A percentile compares a stretch with the other conserved stretches of the same genome.
phyloP scores from a whole-genome alignment of 2,329 filamentous ascomycete species.

The Exophiala sp. region DNA sequence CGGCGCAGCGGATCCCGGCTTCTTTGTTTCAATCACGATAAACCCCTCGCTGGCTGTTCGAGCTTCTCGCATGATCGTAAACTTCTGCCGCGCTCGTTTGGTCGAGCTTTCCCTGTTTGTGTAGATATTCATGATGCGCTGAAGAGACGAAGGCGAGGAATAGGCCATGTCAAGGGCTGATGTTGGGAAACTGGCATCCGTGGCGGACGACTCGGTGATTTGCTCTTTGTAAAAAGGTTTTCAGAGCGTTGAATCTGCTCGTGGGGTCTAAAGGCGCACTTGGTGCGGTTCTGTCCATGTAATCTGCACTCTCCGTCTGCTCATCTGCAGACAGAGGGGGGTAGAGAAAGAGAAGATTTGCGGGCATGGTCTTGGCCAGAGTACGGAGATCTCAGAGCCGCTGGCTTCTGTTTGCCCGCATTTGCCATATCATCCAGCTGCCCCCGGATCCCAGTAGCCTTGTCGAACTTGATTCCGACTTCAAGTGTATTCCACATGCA shows the following conservation, averaged over 20 bases:
- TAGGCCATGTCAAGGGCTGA: conserved; percentile 45
- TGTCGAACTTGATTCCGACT: conserved; percentile 83
- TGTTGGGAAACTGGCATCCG: conserved; percentile 43
- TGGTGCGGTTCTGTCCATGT: conserved; percentile 35
- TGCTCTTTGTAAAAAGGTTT: conserved; percentile 71
- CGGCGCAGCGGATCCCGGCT: neutral
- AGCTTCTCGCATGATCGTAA: conserved; percentile 75
- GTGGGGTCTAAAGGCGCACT: conserved; percentile 52
- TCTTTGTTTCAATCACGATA: conserved; percentile 49
- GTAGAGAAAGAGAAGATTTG: conserved; percentile 20
- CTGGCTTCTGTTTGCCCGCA: conserved; percentile 29
- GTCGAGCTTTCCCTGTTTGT: conserved; percentile 51
- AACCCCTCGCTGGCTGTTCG: conserved; percentile 60
- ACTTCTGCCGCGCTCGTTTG: conserved; percentile 61
- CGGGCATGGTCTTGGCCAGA: conserved; percentile 10
- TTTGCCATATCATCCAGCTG: conserved; percentile 68
- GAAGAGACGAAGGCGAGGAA: conserved; percentile 71
- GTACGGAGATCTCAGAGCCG: conserved; percentile 20
- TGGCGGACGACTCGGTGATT: conserved; percentile 56
- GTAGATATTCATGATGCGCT: conserved; percentile 88
- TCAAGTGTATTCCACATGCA: conserved; percentile 91
- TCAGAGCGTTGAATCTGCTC: conserved; percentile 67
- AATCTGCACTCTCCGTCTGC: conserved; percentile 32
- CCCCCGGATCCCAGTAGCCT: conserved; percentile 74
- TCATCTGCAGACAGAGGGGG: conserved; percentile 17